Evolutionary conservation across 352 stramenopile genomes (phyloP), one percentile per base, ranked within the genome.

Genomic region (Pythium periplocum): DNA sequence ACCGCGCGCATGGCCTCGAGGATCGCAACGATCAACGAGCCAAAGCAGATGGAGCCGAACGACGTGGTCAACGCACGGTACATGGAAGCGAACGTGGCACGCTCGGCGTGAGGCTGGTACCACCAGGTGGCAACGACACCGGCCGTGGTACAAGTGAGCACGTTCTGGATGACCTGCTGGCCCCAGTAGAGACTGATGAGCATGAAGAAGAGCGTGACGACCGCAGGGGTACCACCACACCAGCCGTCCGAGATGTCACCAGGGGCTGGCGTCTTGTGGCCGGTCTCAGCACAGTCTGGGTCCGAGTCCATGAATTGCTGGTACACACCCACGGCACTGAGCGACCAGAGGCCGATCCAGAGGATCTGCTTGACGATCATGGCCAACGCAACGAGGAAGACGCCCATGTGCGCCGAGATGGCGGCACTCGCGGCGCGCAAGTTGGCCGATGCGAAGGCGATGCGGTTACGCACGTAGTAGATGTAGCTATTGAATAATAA

Each of bases 11-110:
- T 52, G 5, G 86, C 80, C 57, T 93, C 73, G 12, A 97, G 69
- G 6, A 96, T 69, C 4, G 88, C 87, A 36, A 96, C 87, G 55
- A 96, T 83, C 26, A 96, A 62, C 12, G 85, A 95, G 1, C 87
- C 87, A 52, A 91, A 88, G 66, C 78, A 89, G 59, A 91, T 91
- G 12, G 76, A 88, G 6, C 81, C 81, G 45, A 91, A 88, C 32
- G 73, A 85, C 54, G 81, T 86, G 46, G 81, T 92, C 48, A 94
- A 40, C 42, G 84, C 91, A 42, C 84, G 79, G 61, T 92, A 90
- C 12, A 92, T 69, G 47, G 84, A 76, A 49, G 79, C 77, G 12
- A 78, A 54, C 3, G 81, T 87, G 10, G 72, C 79, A 37, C 71
- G 77, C 57, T 81, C 65, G 4, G 69, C 49, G 51, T 79, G 55